Evolutionary conservation across 345 rosid genomes (phyloP).

Genomic region (Xanthoceras sorbifolium): DNA sequence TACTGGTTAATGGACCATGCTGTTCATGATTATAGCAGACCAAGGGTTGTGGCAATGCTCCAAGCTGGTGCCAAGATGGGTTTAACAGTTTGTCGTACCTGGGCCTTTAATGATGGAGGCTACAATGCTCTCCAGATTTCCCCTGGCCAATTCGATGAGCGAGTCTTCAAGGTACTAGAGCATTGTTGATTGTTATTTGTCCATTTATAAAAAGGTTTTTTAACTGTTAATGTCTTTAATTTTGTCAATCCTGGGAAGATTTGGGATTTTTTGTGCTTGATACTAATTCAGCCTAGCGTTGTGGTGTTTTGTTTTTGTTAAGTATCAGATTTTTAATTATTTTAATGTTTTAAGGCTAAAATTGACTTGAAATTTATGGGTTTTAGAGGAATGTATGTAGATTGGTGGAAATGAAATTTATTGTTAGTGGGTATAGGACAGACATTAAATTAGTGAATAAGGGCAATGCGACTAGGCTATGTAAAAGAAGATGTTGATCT

Average conservation of each 20-base stretch:
- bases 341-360: too few relatives aligned
- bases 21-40: constrained; percentile 59
- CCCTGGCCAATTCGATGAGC: constrained; percentile 86
- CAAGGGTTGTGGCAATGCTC: constrained; percentile 67
- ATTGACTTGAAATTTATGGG: not conserved
- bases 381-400: not conserved
- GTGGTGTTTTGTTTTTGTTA: not conserved
- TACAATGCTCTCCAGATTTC: constrained; percentile 91
- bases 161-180: constrained; percentile 69
- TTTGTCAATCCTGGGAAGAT: not conserved
- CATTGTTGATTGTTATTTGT: not conserved
- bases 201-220: not conserved
- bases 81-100: constrained; percentile 88
- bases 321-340: constrained; percentile 4
- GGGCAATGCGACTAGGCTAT: not conserved
- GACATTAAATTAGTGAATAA: not conserved
- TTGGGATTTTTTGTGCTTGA: not conserved
- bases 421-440: constrained; percentile 7
- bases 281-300: not conserved
- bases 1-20: constrained; percentile 96
- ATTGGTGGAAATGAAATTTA: constrained; percentile 6
- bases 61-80: constrained; percentile 89
- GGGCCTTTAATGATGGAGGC: constrained; percentile 97
- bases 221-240: not conserved
- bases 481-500: not conserved